Conservation (phyloP, 177 flowering plant species). For the Telopea speciosissima region DNA sequence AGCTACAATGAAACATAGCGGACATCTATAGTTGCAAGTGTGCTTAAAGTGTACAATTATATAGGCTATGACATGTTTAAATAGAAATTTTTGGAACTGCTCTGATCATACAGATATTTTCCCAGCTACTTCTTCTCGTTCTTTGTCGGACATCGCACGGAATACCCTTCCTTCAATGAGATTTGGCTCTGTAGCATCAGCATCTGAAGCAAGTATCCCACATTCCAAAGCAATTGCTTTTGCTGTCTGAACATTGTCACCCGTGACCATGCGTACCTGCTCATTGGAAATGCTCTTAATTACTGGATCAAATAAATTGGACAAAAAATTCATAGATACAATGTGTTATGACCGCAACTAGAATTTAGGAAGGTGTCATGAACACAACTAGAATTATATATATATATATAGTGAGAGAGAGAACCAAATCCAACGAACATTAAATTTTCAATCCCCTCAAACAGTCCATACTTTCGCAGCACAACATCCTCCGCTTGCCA, state of each 20-base stretch:
- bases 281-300: background rate
- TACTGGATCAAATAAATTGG: background rate
- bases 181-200: constrained; percentile 60
- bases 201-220: constrained; percentile 68
- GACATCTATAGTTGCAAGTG: no score
- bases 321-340: background rate
- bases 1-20: background rate
- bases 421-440: background rate
- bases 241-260: constrained; percentile 91
- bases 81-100: background rate
- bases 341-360: background rate
- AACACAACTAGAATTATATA: background rate
- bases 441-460: no score
- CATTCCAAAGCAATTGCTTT: constrained; percentile 95
- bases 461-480: no score
- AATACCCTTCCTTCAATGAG: constrained; percentile 79
- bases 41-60: background rate
- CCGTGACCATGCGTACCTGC: constrained; percentile 97
- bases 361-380: background rate
- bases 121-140: constrained; percentile 57
- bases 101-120: constrained; percentile 58
- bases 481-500: no score
- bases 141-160: constrained; percentile 43
- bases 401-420: no score
- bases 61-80: background rate